phyloP scores from a whole-genome alignment of 305 asterid genomes.

The Solanum hybrid region DNA sequence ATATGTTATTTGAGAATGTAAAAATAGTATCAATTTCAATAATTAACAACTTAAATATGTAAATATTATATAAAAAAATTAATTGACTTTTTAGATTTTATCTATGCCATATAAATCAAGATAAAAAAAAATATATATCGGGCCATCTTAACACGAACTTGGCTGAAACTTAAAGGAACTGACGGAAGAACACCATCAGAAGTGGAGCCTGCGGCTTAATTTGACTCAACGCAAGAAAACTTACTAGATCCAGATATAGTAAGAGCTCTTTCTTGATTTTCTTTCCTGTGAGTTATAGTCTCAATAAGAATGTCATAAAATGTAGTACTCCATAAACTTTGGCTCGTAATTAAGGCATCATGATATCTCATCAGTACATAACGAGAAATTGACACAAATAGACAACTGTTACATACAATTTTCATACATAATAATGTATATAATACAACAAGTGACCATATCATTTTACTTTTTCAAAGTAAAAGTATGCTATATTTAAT shows the following conservation, averaged over 20 bases:
- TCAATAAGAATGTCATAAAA: no score
- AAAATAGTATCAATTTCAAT: no score
- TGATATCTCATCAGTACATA: not conserved
- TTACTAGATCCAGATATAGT: not conserved
- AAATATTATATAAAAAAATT: no score
- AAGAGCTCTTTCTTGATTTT: not conserved
- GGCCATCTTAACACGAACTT: not conserved
- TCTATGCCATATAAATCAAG: not conserved
- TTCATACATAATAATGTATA: no score
- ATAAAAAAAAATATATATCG: no score
- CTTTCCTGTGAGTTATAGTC: no score
- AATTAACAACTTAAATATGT: no score
- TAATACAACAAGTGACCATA: not conserved
- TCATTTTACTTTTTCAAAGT: not conserved
- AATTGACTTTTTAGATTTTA: not conserved
- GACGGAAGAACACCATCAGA: no score
- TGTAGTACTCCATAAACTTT: no score
- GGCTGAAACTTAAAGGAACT: not conserved
- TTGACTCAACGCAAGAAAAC: not conserved
- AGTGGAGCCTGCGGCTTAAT: not conserved
- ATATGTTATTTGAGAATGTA: not conserved
- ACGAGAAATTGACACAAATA: not conserved
- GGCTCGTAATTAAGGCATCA: no score
- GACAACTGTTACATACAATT: not conserved
- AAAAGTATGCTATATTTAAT: no score